A percentile compares a stretch with the other conserved stretches of the same genome.
These are phyloP conservation scores for Trichoderma sp. DNA, from an alignment of 2,329 filamentous ascomycete genomes.

Conservation along the genomic window DNA sequence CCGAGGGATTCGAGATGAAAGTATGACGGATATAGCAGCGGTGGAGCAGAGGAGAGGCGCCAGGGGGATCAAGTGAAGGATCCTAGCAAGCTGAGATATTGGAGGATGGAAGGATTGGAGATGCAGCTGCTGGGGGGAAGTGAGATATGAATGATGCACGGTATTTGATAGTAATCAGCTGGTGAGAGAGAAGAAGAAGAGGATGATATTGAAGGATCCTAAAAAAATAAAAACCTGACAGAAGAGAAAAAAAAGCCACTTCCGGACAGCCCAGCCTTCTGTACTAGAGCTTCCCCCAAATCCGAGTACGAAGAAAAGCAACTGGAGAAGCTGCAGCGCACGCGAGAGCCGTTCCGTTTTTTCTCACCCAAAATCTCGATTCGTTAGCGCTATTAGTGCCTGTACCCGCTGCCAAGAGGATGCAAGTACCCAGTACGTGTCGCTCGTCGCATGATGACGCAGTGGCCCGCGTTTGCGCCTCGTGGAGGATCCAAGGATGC, in stretches of 20 bases:
- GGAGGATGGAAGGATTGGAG: neutral
- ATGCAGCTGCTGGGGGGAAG: neutral
- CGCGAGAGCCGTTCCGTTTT: neutral
- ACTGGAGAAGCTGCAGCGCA: too few relatives aligned
- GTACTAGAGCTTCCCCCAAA: neutral
- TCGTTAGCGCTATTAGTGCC: neutral
- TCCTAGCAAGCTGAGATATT: neutral
- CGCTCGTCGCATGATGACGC: slow-evolving; percentile 7
- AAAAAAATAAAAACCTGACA: neutral
- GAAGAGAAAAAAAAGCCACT: neutral
- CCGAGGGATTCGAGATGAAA: slow-evolving; percentile 8
- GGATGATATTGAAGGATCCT: neutral
- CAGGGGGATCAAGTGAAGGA: neutral
- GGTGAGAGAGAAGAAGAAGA: neutral
- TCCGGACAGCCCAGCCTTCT: too few relatives aligned
- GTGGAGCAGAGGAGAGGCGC: slow-evolving; percentile 9
- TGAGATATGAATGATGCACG: too few relatives aligned
- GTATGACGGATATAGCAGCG: neutral
- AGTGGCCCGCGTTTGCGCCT: neutral
- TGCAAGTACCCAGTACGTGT: neutral
- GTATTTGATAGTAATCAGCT: neutral
- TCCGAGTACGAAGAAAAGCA: slow-evolving; percentile 7
- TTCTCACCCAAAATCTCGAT: slow-evolving; percentile 13
- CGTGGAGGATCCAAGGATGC: neutral
- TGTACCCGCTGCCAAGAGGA: neutral